These are phyloP conservation scores for Nakataea oryzae DNA, from an alignment of 2,329 filamentous ascomycete genomes.

Conservation along the genomic window DNA sequence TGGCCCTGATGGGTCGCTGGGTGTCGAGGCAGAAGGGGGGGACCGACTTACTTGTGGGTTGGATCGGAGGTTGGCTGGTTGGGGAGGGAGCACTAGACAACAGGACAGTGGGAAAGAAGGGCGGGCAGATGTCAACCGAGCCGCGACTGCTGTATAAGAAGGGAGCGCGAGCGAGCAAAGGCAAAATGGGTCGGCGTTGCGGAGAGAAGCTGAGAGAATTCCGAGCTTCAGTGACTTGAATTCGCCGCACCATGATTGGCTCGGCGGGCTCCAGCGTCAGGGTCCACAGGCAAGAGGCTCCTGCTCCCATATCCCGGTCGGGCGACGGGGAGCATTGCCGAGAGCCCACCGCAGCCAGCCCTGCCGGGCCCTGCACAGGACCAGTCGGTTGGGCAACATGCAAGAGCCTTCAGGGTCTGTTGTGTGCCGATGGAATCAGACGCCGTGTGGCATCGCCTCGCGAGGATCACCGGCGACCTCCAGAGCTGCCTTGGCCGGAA, in stretches of 20 bases:
- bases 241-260: not conserved
- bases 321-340: too few relatives aligned
- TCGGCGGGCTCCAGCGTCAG: not conserved
- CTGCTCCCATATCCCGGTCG: not conserved
- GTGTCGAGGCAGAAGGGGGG: too few relatives aligned
- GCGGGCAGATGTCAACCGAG: not conserved
- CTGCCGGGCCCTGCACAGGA: too few relatives aligned
- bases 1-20: not conserved
- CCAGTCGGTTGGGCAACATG: not conserved
- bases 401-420: not conserved
- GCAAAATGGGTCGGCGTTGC: not conserved
- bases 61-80: not conserved
- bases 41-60: not conserved
- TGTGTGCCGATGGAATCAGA: not conserved
- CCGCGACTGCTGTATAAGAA: not conserved
- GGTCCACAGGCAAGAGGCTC: not conserved
- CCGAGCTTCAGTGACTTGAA: not conserved
- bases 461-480: not conserved
- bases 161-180: constrained; percentile 7
- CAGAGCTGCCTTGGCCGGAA: not conserved
- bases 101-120: not conserved
- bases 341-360: too few relatives aligned
- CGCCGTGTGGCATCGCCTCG: too few relatives aligned
- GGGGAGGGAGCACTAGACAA: not conserved
- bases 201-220: not conserved